A percentile compares a stretch with the other conserved stretches of the same genome.
These are phyloP conservation scores for Flueggea neowawraea DNA, from an alignment of 441 rosid genomes.

Conservation along the genomic window DNA sequence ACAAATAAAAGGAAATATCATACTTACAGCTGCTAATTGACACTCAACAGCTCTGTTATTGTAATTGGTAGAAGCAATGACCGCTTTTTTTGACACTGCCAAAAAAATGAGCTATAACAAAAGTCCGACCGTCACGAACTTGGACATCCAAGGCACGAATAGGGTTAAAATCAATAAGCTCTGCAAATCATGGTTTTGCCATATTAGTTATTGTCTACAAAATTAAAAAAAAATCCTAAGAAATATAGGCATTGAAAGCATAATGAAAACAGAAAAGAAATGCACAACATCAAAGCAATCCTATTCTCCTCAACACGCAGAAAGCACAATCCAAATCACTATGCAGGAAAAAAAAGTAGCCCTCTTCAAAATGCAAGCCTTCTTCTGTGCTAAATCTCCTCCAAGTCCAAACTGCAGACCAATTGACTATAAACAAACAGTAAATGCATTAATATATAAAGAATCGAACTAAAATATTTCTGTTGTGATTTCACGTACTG, in stretches of 20 bases:
- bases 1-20: slow-evolving; percentile 1
- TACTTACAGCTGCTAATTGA: slow-evolving; percentile 81
- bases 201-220: slow-evolving; percentile 88
- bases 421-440: no score
- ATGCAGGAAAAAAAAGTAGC: no score
- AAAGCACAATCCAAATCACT: no score
- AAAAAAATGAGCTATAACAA: slow-evolving; percentile 88
- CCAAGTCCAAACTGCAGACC: no score
- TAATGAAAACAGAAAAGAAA: neutral
- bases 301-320: no score
- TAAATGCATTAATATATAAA: no score
- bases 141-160: slow-evolving; percentile 89
- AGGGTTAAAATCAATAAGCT: slow-evolving; percentile 98
- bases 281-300: no score
- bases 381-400: no score
- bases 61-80: slow-evolving; percentile 91
- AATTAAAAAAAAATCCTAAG: slow-evolving; percentile 8
- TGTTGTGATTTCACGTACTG: no score
- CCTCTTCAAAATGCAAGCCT: no score
- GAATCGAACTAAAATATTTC: no score
- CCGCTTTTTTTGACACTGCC: slow-evolving; percentile 96
- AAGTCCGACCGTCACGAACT: slow-evolving; percentile 92
- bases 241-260: neutral
- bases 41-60: slow-evolving; percentile 93
- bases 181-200: slow-evolving; percentile 96